A percentile compares a stretch with the other conserved stretches of the same genome.
Evolutionary conservation across 2,329 filamentous ascomycete genomes (phyloP).

Genomic region (Gliomastix tumulicola): DNA sequence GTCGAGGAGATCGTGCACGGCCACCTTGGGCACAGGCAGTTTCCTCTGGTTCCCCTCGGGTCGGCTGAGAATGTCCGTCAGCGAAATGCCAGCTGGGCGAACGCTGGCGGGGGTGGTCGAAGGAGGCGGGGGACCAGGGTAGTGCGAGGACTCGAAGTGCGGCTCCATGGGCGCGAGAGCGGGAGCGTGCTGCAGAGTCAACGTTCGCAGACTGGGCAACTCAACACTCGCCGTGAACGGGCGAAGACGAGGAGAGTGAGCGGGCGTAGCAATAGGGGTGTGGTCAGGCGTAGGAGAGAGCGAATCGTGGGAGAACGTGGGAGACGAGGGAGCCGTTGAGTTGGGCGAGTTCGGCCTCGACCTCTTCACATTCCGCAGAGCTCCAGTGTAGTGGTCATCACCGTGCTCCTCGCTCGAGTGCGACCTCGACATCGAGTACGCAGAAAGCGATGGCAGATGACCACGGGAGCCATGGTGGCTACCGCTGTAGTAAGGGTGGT

Average conservation of each 20-base stretch:
- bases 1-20: conserved; percentile 74
- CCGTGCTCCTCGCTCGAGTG: conserved; percentile 73
- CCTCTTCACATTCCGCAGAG: conserved; percentile 70
- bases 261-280: conserved; percentile 95
- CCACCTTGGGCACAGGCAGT: conserved; percentile 82
- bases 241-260: conserved; percentile 85
- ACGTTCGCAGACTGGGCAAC: conserved; percentile 73
- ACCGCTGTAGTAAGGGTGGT: conserved; percentile 48
- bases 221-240: conserved; percentile 67
- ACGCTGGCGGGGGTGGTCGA: conserved; percentile 41
- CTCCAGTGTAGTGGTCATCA: conserved; percentile 68
- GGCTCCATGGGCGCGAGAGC: conserved; percentile 54
- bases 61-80: conserved; percentile 88
- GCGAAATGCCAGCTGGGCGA: conserved; percentile 63
- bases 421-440: conserved; percentile 91
- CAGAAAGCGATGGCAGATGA: conserved; percentile 68
- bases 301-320: conserved; percentile 93
- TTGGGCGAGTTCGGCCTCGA: conserved; percentile 91
- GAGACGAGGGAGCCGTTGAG: conserved; percentile 91
- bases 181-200: conserved; percentile 47
- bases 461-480: conserved; percentile 42
- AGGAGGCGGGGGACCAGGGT: conserved; percentile 36
- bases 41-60: conserved; percentile 85
- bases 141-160: conserved; percentile 34
- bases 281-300: conserved; percentile 93